Conservation (phyloP, 2,329 filamentous ascomycete species). For the Colletotrichum aenigma region DNA sequence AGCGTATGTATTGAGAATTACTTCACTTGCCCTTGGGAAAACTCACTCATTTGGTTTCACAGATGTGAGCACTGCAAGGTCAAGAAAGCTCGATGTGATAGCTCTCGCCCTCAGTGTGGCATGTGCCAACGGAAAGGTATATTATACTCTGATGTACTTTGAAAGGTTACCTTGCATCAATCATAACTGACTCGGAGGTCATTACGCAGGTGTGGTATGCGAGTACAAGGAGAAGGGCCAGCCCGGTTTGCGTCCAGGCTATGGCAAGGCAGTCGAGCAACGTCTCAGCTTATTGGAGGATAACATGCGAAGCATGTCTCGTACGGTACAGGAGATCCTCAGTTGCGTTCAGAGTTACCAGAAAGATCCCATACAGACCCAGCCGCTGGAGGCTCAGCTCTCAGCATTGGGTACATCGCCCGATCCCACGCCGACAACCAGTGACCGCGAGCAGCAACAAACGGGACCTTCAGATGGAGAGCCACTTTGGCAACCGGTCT, state of each 20-base stretch:
- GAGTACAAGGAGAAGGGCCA: not conserved
- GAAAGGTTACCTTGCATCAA: not conserved
- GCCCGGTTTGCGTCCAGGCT: not conserved
- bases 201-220: not conserved
- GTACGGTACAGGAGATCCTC: not conserved
- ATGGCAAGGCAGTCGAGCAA: not conserved
- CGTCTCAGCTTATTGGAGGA: not conserved
- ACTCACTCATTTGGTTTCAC: not conserved
- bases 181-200: not conserved
- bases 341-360: not conserved
- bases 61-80: not conserved
- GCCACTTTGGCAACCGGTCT: not conserved
- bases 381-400: not conserved
- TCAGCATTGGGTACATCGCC: not conserved
- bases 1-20: not conserved
- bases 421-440: not conserved
- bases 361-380: not conserved
- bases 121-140: not conserved
- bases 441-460: not conserved
- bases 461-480: not conserved
- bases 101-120: not conserved
- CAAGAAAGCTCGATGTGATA: not conserved
- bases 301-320: not conserved
- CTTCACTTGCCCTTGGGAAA: not conserved
- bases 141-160: not conserved